phyloP scores from a whole-genome alignment of 306 rosid genomes.

The Quillaja saponaria region DNA sequence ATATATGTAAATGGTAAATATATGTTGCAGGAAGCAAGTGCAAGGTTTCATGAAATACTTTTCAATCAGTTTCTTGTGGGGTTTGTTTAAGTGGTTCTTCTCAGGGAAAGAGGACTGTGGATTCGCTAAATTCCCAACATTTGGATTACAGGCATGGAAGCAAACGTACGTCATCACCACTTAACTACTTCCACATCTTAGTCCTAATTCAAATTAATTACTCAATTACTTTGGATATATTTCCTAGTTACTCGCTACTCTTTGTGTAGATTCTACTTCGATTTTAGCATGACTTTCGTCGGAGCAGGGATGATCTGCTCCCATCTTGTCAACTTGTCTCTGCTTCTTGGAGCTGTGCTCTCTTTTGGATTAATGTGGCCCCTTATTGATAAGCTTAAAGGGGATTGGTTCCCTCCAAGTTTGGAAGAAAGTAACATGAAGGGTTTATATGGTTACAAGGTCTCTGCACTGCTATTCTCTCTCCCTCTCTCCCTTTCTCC shows the following conservation, averaged over 20 bases:
- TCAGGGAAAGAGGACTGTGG: constrained; percentile 77
- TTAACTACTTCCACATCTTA: neutral
- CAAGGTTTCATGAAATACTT: constrained; percentile 77
- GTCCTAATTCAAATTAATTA: neutral
- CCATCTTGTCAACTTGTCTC: constrained; percentile 76
- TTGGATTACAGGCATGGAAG: constrained; percentile 90
- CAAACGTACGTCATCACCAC: constrained; percentile 47
- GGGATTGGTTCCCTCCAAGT: constrained; percentile 72
- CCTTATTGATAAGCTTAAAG: constrained; percentile 58
- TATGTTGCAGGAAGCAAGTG: constrained; percentile 72
- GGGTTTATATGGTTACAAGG: constrained; percentile 93
- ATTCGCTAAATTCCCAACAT: constrained; percentile 82
- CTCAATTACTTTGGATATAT: no score
- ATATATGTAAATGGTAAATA: neutral
- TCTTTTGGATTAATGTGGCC: constrained; percentile 89
- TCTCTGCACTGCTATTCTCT: constrained; percentile 15
- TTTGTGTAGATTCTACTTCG: constrained; percentile 71
- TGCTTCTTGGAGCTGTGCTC: constrained; percentile 85
- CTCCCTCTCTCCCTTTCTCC: no score
- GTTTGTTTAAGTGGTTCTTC: constrained; percentile 89
- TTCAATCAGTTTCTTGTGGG: constrained; percentile 85
- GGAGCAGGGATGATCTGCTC: constrained; percentile 99
- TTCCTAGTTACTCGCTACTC: no score
- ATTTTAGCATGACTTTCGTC: constrained; percentile 70
- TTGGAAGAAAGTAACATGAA: constrained; percentile 79